Conservation (phyloP, 2,329 filamentous ascomycete species). For the Drechslerella coelobrocha region DNA sequence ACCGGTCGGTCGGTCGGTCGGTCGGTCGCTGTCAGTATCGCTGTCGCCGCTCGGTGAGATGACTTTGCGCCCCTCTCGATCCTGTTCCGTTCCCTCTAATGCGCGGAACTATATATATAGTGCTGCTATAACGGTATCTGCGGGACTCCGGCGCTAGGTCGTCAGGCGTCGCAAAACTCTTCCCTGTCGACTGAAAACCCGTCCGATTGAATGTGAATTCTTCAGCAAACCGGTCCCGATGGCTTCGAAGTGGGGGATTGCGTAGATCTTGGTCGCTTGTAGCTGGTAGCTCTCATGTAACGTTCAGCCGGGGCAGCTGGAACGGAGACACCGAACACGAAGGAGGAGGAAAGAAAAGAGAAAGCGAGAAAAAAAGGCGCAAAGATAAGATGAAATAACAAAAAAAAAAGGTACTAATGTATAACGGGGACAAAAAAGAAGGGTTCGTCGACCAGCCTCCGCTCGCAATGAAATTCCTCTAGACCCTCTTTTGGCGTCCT, state of each 20-base stretch:
- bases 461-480: too few relatives aligned
- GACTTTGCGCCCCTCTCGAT: too few relatives aligned
- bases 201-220: background rate
- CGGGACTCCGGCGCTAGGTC: too few relatives aligned
- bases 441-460: background rate
- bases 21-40: slow-evolving; percentile 16
- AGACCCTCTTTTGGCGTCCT: background rate
- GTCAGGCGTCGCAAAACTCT: slow-evolving; percentile 27
- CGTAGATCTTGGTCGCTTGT: slow-evolving; percentile 35
- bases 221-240: slow-evolving; percentile 1
- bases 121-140: too few relatives aligned
- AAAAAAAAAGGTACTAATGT: slow-evolving; percentile 8
- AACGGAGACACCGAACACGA: slow-evolving; percentile 32
- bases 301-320: slow-evolving; percentile 49
- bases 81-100: too few relatives aligned
- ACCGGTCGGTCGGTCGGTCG: slow-evolving; percentile 12
- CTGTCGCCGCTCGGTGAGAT: slow-evolving; percentile 12
- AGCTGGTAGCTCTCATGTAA: slow-evolving; percentile 41
- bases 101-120: too few relatives aligned
- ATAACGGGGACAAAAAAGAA: too few relatives aligned
- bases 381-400: background rate
- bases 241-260: slow-evolving; percentile 20
- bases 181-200: background rate
- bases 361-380: slow-evolving; percentile 13
- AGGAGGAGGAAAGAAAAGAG: background rate